Evolutionary conservation across 768 basidiomycete species (phyloP), one percentile per base, ranked within the genome.

Genomic region (Neoboletus brunneissimus): DNA sequence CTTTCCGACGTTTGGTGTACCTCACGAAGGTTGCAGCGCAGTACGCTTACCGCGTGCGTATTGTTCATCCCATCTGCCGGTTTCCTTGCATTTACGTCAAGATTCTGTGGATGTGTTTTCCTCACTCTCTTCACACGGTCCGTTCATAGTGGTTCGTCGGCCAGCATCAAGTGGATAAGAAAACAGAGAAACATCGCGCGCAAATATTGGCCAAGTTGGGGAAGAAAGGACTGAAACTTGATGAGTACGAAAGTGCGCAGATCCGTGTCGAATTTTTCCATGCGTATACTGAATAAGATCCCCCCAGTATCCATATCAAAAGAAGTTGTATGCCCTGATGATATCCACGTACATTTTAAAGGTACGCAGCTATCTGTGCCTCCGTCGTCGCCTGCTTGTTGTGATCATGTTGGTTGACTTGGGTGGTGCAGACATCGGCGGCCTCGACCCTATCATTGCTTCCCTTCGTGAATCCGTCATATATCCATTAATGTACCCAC

Each of bases 381-480:
- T 22, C 25, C 13, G 5, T 15, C 7, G 7, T 2, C 34, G 11
- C 9, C 15, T 41, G 11, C 15, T 25, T 37, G 6, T 9, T 4
- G 1, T 27, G 29, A 13, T 44, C 12, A 25, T 18, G 32, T 43
- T 11, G 29, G 45, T 41, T 45, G 8, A 55, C 48, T 10, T 29
- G 12, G 3, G 58, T 37, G 59, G 55, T 59, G 55, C 70, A 81
- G 93, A 96, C 64, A 90, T 99, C 51, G 97, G 96, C 18, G 97
- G 97, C 18, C 82, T 99, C 35, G 96, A 98, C 49, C 76, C 85
- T 32, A 97, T 98, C 63, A 87, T 98, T 54, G 80, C 86, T 20
- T 91, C 89, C 32, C 83, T 99, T 50, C 86, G 92, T 51, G 97
- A 98, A 78, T 91, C 94, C 53, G 87, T 99, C 55, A 98, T 98